Evolutionary conservation across 257 asterid genomes (phyloP).

Genomic region (Scutellaria barbata): DNA sequence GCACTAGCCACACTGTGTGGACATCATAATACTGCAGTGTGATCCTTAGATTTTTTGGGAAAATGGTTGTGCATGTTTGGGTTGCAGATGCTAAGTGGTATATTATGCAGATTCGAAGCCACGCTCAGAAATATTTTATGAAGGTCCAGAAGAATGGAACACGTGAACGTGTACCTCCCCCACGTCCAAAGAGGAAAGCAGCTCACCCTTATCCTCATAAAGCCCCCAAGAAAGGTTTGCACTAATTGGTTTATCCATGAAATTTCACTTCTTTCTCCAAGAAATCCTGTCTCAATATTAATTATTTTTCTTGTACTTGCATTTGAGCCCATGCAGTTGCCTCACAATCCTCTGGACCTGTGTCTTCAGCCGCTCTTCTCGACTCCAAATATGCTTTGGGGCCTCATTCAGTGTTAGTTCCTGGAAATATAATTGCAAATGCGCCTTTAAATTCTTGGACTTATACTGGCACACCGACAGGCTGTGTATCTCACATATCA

Average conservation of each 20-base stretch:
- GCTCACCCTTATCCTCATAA: conserved; percentile 90
- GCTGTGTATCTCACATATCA: conserved; percentile 34
- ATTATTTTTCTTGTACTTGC: conserved; percentile 23
- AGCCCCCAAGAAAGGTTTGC: conserved; percentile 68
- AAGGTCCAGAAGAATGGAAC: conserved; percentile 83
- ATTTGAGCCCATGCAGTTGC: conserved; percentile 42
- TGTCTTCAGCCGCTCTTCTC: conserved; percentile 49
- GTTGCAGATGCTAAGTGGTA: conserved; percentile 22
- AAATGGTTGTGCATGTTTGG: conserved; percentile 1
- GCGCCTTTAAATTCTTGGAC: conserved; percentile 50
- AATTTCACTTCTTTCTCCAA: conserved; percentile 3
- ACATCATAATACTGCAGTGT: conserved; percentile 13
- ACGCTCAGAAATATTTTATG: conserved; percentile 87
- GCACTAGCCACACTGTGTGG: not conserved
- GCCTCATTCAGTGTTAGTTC: conserved; percentile 52
- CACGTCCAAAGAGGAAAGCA: conserved; percentile 93
- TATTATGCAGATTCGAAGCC: conserved; percentile 82
- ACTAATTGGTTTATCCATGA: not conserved
- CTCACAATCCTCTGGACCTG: conserved; percentile 47
- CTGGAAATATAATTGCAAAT: conserved; percentile 38
- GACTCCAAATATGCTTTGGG: conserved; percentile 48
- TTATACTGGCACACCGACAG: conserved; percentile 43
- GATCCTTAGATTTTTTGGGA: not conserved
- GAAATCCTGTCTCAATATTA: conserved; percentile 1
- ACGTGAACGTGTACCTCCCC: conserved; percentile 83